Conservation (phyloP, 768 basidiomycete species). For the Crucibulum laeve region DNA sequence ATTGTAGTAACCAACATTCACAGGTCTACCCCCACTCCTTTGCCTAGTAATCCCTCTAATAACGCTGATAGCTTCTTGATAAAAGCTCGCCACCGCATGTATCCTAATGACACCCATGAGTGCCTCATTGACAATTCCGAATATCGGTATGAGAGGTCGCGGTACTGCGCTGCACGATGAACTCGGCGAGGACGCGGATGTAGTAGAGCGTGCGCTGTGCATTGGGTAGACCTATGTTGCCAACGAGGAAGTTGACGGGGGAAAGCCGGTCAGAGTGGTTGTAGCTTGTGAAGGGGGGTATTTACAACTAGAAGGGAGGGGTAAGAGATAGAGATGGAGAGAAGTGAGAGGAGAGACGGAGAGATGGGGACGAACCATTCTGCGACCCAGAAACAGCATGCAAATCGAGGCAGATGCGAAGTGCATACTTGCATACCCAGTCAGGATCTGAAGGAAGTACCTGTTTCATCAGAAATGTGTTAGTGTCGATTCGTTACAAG, state of each 20-base stretch:
- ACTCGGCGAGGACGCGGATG: conserved; percentile 72
- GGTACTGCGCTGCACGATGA: conserved; percentile 69
- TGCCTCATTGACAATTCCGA: conserved; percentile 66
- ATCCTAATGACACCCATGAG: conserved; percentile 41
- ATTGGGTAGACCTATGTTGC: conserved; percentile 84
- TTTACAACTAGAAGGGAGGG: background rate
- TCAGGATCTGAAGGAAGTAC: conserved; percentile 71
- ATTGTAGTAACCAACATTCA: conserved; percentile 9
- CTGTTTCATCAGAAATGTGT: conserved; percentile 18
- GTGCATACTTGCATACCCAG: conserved; percentile 88
- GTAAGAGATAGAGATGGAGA: no score
- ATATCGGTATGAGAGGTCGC: conserved; percentile 50
- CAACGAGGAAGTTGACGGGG: conserved; percentile 55
- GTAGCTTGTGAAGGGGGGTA: conserved; percentile 29
- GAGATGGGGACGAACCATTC: conserved; percentile 41
- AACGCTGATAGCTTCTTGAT: conserved; percentile 53
- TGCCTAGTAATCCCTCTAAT: conserved; percentile 67
- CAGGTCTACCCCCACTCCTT: conserved; percentile 63
- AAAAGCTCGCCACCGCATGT: conserved; percentile 51
- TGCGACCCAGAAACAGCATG: conserved; percentile 79
- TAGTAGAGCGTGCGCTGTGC: conserved; percentile 76
- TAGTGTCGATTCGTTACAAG: background rate
- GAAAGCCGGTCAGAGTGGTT: conserved; percentile 53
- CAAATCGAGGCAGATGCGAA: conserved; percentile 80
- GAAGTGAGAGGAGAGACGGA: no score